phyloP scores from a whole-genome alignment of 176 grass and related monocot species.

The Phyllostachys edulis region DNA sequence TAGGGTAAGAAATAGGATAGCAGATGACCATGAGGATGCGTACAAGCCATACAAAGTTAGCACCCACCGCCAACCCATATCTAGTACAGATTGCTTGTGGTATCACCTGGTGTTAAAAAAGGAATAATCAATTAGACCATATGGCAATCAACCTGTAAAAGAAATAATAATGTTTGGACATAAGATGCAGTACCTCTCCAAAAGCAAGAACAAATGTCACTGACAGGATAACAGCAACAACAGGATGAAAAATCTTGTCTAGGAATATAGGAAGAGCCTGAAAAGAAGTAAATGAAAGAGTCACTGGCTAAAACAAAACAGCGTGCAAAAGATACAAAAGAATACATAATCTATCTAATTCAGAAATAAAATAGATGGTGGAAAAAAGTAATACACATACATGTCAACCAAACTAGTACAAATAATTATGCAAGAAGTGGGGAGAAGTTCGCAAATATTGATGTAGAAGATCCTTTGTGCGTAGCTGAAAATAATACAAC shows the following conservation, averaged over 20 bases:
- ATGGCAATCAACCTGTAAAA: neutral
- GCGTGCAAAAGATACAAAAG: constrained; percentile 13
- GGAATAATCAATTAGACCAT: constrained; percentile 18
- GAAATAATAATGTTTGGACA: constrained; percentile 1
- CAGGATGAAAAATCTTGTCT: constrained; percentile 96
- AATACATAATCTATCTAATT: constrained; percentile 9
- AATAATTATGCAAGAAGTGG: neutral
- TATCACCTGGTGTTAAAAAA: constrained; percentile 73
- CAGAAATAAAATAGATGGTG: neutral
- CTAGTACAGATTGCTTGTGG: constrained; percentile 99
- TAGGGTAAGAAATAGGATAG: constrained; percentile 93
- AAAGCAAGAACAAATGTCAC: constrained; percentile 97
- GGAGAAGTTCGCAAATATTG: neutral
- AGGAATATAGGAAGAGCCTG: constrained; percentile 98
- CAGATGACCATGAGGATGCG: constrained; percentile 88
- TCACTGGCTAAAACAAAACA: constrained; percentile 18
- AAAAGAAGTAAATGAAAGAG: constrained; percentile 28
- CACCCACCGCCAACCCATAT: constrained; percentile 95
- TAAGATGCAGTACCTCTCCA: constrained; percentile 69
- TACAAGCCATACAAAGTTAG: constrained; percentile 97
- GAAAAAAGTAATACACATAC: neutral
- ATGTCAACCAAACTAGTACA: constrained; percentile 15
- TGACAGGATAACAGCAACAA: constrained; percentile 93
- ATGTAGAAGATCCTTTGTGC: neutral
- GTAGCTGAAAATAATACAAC: neutral